These are phyloP conservation scores for Powellomyces hirtus DNA, from an alignment of 192 early-diverging fungal genomes.

Conservation along the genomic window DNA sequence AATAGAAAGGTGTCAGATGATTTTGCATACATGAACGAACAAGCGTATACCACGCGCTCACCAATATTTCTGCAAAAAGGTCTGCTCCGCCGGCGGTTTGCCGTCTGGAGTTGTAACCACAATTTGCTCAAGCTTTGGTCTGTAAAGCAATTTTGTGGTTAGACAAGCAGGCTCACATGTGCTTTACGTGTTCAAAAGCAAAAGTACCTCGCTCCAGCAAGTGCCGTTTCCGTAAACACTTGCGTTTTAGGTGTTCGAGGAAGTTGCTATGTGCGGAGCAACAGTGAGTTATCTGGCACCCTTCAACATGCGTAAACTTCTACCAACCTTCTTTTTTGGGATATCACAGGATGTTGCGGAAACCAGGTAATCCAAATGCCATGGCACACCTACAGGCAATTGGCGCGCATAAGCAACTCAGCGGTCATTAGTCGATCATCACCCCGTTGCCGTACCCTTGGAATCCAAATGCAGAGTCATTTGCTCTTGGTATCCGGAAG, in stretches of 20 bases:
- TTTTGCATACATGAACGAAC: too few relatives aligned
- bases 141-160: background rate
- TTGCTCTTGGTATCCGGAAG: constrained; percentile 21
- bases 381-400: constrained; percentile 19
- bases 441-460: constrained; percentile 2
- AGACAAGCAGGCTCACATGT: background rate
- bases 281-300: background rate
- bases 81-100: constrained; percentile 21
- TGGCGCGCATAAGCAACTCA: too few relatives aligned
- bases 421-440: too few relatives aligned
- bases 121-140: constrained; percentile 28
- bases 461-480: constrained; percentile 27
- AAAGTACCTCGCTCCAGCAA: constrained; percentile 17
- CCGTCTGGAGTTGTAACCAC: constrained; percentile 21
- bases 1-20: too few relatives aligned
- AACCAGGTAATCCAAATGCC: constrained; percentile 30
- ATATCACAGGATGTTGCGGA: background rate
- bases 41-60: too few relatives aligned
- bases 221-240: constrained; percentile 6
- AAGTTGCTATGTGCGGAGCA: background rate
- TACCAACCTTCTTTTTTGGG: background rate
- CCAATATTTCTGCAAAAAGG: constrained; percentile 31
- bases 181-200: background rate
- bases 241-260: constrained; percentile 5
- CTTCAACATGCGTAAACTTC: background rate